Evolutionary conservation across 495 filamentous ascomycete species (phyloP).

Genomic region (Penicillium canescens): DNA sequence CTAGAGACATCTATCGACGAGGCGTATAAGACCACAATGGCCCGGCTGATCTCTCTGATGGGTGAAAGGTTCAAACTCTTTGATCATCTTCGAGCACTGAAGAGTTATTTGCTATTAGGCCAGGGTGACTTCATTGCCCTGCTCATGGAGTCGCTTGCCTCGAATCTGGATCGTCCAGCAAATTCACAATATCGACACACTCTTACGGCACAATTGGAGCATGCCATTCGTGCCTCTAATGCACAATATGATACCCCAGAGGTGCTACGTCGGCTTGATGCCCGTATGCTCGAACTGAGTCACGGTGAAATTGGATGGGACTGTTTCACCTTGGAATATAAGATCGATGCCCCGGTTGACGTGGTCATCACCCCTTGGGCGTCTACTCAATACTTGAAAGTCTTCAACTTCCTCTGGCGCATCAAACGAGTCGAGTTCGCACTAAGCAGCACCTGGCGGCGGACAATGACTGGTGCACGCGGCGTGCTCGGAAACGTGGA

Average conservation of each 20-base stretch:
- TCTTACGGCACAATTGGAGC: slow-evolving; percentile 93
- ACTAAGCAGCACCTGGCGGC: slow-evolving; percentile 85
- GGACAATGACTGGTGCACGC: slow-evolving; percentile 92
- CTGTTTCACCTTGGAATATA: slow-evolving; percentile 98
- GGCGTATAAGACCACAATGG: slow-evolving; percentile 97
- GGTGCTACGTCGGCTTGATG: slow-evolving; percentile 87
- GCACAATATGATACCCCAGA: slow-evolving; percentile 95
- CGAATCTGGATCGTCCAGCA: slow-evolving; percentile 92
- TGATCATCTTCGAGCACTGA: slow-evolving; percentile 87
- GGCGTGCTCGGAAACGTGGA: slow-evolving; percentile 86
- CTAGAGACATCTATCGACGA: slow-evolving; percentile 92
- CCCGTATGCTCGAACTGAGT: slow-evolving; percentile 91
- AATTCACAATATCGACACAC: slow-evolving; percentile 94
- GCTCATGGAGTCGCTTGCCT: slow-evolving; percentile 93
- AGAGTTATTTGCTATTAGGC: slow-evolving; percentile 91
- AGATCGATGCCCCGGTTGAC: slow-evolving; percentile 95
- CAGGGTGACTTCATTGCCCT: slow-evolving; percentile 98
- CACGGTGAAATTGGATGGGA: slow-evolving; percentile 99
- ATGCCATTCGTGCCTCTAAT: slow-evolving; percentile 95
- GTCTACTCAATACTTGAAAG: slow-evolving; percentile 93
- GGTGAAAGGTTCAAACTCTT: slow-evolving; percentile 89
- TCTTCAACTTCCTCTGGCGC: slow-evolving; percentile 99
- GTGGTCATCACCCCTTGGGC: slow-evolving; percentile 96
- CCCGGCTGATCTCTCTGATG: slow-evolving; percentile 92
- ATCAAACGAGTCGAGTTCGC: slow-evolving; percentile 98